Evolutionary conservation across 371 early-diverging fungal genomes (phyloP).

Genomic region (Mucor piriformis): DNA sequence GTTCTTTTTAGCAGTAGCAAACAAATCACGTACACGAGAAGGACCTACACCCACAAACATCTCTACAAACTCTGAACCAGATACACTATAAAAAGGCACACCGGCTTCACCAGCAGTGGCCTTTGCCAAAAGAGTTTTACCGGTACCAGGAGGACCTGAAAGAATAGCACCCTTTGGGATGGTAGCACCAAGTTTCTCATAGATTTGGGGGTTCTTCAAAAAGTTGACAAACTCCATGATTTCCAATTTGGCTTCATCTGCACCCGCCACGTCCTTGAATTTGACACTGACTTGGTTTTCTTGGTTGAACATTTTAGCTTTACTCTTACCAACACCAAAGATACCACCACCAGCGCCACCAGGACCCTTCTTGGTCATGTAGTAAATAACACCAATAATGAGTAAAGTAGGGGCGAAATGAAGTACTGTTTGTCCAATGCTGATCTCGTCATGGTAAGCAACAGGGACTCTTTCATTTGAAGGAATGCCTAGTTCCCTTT

Average conservation of each 20-base stretch:
- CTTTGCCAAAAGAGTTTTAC: slow-evolving; percentile 98
- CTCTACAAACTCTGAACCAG: slow-evolving; percentile 99
- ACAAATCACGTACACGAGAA: slow-evolving; percentile 97
- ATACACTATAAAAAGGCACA: slow-evolving; percentile 96
- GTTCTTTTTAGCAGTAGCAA: slow-evolving; percentile 95
- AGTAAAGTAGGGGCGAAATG: slow-evolving; percentile 94
- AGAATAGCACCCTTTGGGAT: slow-evolving; percentile 99
- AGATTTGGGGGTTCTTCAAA: slow-evolving; percentile 96
- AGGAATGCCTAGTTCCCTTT: slow-evolving; percentile 89
- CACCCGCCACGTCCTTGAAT: slow-evolving; percentile 99
- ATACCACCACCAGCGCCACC: slow-evolving; percentile 78
- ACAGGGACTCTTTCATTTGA: slow-evolving; percentile 89
- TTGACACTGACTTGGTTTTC: slow-evolving; percentile 94
- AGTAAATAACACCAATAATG: slow-evolving; percentile 85
- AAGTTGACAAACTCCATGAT: slow-evolving; percentile 99
- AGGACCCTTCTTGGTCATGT: slow-evolving; percentile 81
- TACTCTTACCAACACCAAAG: slow-evolving; percentile 96
- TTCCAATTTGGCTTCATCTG: slow-evolving; percentile 99
- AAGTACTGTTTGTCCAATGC: slow-evolving; percentile 68
- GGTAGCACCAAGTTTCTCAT: slow-evolving; percentile 98
- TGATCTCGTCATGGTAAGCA: slow-evolving; percentile 80
- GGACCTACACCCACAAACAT: slow-evolving; percentile 99
- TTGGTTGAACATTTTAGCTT: slow-evolving; percentile 95
- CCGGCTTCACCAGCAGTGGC: slow-evolving; percentile 99
- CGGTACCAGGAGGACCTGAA: slow-evolving; percentile 97